Evolutionary conservation across 208 protist genomes (phyloP), one percentile per base, ranked within the genome.

Genomic region (Crithidia sp.): DNA sequence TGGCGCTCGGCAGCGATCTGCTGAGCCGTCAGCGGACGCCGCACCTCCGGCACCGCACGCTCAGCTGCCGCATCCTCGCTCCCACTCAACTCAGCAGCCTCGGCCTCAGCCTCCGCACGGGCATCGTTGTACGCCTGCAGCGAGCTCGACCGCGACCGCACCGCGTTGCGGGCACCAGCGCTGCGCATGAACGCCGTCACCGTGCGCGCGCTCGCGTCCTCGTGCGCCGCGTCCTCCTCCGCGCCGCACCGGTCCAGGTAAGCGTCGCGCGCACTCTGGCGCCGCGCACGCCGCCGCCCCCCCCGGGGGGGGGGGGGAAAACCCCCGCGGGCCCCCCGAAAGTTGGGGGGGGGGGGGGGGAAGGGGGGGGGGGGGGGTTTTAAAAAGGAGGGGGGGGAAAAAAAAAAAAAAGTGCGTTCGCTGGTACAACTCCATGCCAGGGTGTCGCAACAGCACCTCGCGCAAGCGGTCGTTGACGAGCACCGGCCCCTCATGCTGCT

Each of bases 101-200:
- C 39, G 6, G 10, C 8, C 36, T 12, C 56, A 12, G 12, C 37
- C 56, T 52, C 41, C 19, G 67, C 54, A 54, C 68, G 75, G 2
- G 75, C 54, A 16, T 74, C 71, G 43, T 73, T 60, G 78, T 79
- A 76, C 19, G 14, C 53, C 6, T 37, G 7, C 58, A 77, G 45
- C 52, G 45, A 40, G 50, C 40, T 13, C 3, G 67, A 65, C 16
- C 66, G 54, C 12, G 40, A 52, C 44, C n/a, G 37, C 71, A 72
- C 19, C 14, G 47, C 7, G 28, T 59, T 67, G 55, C 71, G 67
- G 37, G 77, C 64, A 37, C 58, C 64, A 19, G 71, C 64, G 9
- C 28, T 28, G 14, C 77, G 77, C 77, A 82, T 67, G 19, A 77
- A 82, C 14, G 5, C 40, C 2, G 77, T 69, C 39, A 82, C 28